These are phyloP conservation scores for Arctostaphylos glauca DNA, from an alignment of 148 eudicot species.

Conservation along the genomic window DNA sequence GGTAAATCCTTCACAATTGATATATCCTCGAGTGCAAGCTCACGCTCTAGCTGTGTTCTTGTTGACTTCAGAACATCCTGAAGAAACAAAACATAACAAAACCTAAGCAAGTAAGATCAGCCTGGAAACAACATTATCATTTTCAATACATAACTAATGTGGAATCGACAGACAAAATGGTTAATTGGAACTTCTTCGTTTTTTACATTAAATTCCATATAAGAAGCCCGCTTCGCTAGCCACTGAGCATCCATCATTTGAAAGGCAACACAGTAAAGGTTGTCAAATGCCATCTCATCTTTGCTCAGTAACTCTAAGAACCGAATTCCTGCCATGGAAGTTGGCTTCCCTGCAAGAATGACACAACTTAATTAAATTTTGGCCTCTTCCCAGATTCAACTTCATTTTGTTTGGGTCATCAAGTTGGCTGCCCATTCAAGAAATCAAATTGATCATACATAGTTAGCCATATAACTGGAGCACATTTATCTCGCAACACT, in stretches of 20 bases:
- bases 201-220: slow-evolving; percentile 72
- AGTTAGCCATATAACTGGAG: background rate
- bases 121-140: background rate
- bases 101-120: background rate
- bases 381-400: background rate
- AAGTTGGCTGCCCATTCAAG: background rate
- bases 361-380: background rate
- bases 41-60: slow-evolving; percentile 77
- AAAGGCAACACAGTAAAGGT: slow-evolving; percentile 67
- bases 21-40: slow-evolving; percentile 75
- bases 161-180: background rate
- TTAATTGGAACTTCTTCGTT: background rate
- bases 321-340: slow-evolving; percentile 44
- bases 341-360: slow-evolving; percentile 56
- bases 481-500: background rate
- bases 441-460: background rate
- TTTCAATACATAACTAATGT: background rate
- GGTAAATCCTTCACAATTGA: slow-evolving; percentile 70
- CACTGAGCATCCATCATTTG: slow-evolving; percentile 85
- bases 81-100: background rate
- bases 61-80: slow-evolving; percentile 94
- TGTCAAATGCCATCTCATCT: slow-evolving; percentile 77
- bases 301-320: slow-evolving; percentile 58
- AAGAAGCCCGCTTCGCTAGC: slow-evolving; percentile 82
- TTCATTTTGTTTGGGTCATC: background rate